Evolutionary conservation across 352 stramenopile species (phyloP), one percentile per base, ranked within the genome.

Genomic region (Globisporangium paroecandrum): DNA sequence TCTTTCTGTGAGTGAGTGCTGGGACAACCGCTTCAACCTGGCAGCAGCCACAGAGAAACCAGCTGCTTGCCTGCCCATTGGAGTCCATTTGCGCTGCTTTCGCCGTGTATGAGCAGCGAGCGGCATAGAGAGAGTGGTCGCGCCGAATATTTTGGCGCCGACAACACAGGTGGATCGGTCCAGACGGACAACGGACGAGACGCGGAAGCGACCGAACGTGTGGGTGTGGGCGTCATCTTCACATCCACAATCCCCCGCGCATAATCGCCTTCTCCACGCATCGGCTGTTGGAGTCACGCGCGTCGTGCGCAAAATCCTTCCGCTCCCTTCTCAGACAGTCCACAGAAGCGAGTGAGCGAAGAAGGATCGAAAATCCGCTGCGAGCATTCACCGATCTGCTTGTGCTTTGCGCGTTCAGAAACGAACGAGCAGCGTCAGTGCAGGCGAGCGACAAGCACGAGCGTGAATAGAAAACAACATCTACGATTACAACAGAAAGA

Each of bases 1-100:
- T 62, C 56, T n/a, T 62, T 24, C 56, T 24, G n/a, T 27, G n/a
- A 56, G 46, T 47, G 13, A 20, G 24, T 34, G 59, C 41, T 65
- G 60, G 20, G 60, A 58, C 60, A 61, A 36, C 60, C 29, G 25
- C 60, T 65, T 65, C 60, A 65, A 65, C 46, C 60, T 25, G 43
- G 46, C 47, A 43, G 34, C 25, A 56, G 24, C 6, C 53, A 58
- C 36, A 61, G 25, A 49, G 56, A 62, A 64, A 64, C 58, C 58
- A 64, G 58, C 58, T 64, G 38, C 36, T 43, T 15, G 12, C 13
- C 12, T 46, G 38, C 58, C 9, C 3, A 24, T 24, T 22, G 18
- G 18, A 49, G 15, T 22, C 43, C 43, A 24, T 24, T 51, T 51
- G 18, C 43, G 43, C 18, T n/a, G 15, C 18, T 22, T n/a, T 32